These are phyloP conservation scores for Saururus chinensis DNA, from an alignment of 164 flowering plant genomes.

Conservation along the genomic window DNA sequence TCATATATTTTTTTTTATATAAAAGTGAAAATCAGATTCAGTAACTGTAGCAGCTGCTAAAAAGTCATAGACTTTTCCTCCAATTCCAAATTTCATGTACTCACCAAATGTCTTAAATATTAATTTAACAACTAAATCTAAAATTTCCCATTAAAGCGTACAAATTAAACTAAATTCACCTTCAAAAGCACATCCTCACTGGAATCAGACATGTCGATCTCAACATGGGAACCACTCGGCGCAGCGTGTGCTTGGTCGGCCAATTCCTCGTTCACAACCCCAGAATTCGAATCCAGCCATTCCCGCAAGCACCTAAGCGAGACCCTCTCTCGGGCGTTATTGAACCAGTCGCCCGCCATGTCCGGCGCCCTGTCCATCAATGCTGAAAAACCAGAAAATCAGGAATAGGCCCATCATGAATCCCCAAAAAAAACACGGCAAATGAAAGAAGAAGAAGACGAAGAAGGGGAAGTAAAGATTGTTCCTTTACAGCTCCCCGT, in stretches of 20 bases:
- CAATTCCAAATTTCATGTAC: no score
- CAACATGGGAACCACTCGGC: not conserved
- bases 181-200: not conserved
- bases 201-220: not conserved
- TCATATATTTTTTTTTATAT: no score
- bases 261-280: not conserved
- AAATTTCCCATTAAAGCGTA: not conserved
- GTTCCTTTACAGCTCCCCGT: no score
- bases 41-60: no score
- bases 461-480: not conserved
- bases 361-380: not conserved
- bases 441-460: not conserved
- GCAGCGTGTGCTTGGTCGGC: not conserved
- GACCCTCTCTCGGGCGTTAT: not conserved
- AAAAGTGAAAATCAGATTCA: no score
- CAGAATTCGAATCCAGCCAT: not conserved
- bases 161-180: not conserved
- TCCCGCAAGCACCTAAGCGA: not conserved
- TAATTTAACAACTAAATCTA: not conserved
- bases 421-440: not conserved
- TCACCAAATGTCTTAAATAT: no score
- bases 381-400: not conserved
- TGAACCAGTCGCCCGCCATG: not conserved
- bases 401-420: not conserved
- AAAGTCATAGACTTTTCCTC: no score